Conservation (phyloP, 768 basidiomycete species). For the Gloeostereum incarnatum region DNA sequence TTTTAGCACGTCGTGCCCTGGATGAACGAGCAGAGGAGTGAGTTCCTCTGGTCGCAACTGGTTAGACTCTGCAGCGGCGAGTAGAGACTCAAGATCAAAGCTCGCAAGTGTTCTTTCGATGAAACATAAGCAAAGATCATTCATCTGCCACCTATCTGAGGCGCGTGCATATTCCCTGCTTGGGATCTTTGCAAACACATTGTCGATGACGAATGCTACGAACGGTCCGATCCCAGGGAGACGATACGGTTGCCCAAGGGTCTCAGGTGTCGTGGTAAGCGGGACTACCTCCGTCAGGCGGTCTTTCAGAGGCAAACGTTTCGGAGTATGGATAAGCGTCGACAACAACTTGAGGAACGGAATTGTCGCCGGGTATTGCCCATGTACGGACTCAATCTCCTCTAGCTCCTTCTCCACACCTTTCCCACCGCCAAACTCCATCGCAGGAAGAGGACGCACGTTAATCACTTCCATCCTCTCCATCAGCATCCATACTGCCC, state of each 20-base stretch:
- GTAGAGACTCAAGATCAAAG: conserved; percentile 70
- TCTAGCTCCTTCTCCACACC: conserved; percentile 86
- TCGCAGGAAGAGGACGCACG: conserved; percentile 37
- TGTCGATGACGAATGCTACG: conserved; percentile 81
- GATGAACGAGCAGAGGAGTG: conserved; percentile 56
- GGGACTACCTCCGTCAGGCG: conserved; percentile 48
- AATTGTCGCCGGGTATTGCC: conserved; percentile 81
- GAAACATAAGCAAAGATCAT: conserved; percentile 77
- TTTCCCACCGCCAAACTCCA: conserved; percentile 46
- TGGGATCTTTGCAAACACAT: conserved; percentile 73
- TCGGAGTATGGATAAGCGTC: conserved; percentile 78
- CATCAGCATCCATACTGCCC: conserved; percentile 76
- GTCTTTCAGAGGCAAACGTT: conserved; percentile 54
- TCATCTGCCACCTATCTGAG: conserved; percentile 79
- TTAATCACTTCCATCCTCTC: conserved; percentile 81
- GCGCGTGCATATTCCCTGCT: conserved; percentile 66
- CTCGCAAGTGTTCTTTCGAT: conserved; percentile 77
- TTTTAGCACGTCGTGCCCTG: conserved; percentile 81
- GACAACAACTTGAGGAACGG: conserved; percentile 79
- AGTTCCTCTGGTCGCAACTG: conserved; percentile 15
- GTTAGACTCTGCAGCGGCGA: conserved; percentile 37
- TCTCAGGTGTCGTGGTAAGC: conserved; percentile 70
- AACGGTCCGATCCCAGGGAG: conserved; percentile 77
- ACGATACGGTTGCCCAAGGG: conserved; percentile 72
- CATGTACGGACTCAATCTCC: conserved; percentile 72